These are phyloP conservation scores for Fraxinus velutina DNA, from an alignment of 305 asterid genomes.

Conservation along the genomic window DNA sequence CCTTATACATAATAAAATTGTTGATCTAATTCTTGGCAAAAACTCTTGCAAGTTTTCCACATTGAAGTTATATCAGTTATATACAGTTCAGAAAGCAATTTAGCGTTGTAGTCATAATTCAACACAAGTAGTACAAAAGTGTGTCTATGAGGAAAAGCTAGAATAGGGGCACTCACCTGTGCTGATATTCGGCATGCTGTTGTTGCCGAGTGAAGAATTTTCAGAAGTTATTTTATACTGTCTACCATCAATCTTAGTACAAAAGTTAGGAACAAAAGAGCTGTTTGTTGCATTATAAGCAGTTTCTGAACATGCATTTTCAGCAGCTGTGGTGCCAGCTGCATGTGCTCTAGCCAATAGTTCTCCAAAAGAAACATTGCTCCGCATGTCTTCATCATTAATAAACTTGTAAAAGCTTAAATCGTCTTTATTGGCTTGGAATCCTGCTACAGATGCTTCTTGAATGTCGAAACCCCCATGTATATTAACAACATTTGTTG, in stretches of 20 bases:
- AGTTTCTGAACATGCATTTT: slow-evolving; percentile 16
- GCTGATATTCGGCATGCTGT: slow-evolving; percentile 12
- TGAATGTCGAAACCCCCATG: not conserved
- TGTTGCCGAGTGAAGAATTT: slow-evolving; percentile 17
- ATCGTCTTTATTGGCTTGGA: not conserved
- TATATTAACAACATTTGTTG: slow-evolving; percentile 15
- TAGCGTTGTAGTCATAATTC: not conserved
- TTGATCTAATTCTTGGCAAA: slow-evolving; percentile 5
- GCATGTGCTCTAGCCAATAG: slow-evolving; percentile 49
- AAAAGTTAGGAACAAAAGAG: slow-evolving; percentile 17
- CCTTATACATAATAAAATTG: not conserved
- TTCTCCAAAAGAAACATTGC: slow-evolving; percentile 35
- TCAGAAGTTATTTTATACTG: slow-evolving; percentile 29
- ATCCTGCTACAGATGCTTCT: not conserved
- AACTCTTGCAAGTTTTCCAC: slow-evolving; percentile 12
- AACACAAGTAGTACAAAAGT: not conserved
- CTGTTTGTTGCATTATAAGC: not conserved
- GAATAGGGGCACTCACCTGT: slow-evolving; percentile 29
- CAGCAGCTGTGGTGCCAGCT: slow-evolving; percentile 7
- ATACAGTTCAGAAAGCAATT: slow-evolving; percentile 1
- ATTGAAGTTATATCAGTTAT: slow-evolving; percentile 7
- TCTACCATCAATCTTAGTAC: slow-evolving; percentile 17
- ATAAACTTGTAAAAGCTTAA: not conserved
- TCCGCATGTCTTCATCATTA: slow-evolving; percentile 27
- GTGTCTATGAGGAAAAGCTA: slow-evolving; percentile 4